Base-by-base conservation (phyloP, 1,139 yeast genomes). In the Kodamaea sp. region DNA sequence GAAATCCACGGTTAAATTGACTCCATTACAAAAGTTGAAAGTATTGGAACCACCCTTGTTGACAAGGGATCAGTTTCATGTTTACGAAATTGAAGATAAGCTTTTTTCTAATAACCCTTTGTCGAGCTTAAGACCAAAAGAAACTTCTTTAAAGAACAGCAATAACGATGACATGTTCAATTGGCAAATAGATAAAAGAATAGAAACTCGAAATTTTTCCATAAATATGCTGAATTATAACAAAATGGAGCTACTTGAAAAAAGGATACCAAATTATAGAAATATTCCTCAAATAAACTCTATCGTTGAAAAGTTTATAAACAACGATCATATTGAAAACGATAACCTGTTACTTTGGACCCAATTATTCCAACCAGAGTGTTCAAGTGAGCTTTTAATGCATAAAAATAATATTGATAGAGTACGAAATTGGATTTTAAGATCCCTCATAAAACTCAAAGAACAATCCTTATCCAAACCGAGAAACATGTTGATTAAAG, bases 381-480 rank as follows among this genome's bases (percentile, higher is more conserved):
- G 41, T 0, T 45, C 68, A 3, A 50, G 58, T 1, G 69, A 73
- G 1, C 63, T 78, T 8, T 47, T 78, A 12, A 46, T 74, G 28
- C 62, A 56, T 40, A 11, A 49, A 32, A 15, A 45, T 0, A 52
- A 52, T 29, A 53, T 53, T 20, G 24, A 24, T 1, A 43, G 43
- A 2, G 61, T 81, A 1, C 53, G 58, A 25, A 44, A 49, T 4
- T 82, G 89, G 88, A 50, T 83, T 1, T 36, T 48, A 1, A 61
- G 64, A 23, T 67, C 85, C 0, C 81, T 80, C 50, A 50, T 51
- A 5, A 65, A 66, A 31, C 54, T 81, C 29, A 56, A 58, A 38
- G 47, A 52, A 1, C 70, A 60, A 40, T 50, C 63, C 1, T 54
- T 58, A 36, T 60, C 57, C 41, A 60, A 54, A 22, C 70, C 63